A percentile compares a stretch with the other conserved stretches of the same genome.
These are phyloP conservation scores for Sphagnum magellanicum DNA, from an alignment of 228 moss, liverwort and hornwort genomes.

Conservation along the genomic window DNA sequence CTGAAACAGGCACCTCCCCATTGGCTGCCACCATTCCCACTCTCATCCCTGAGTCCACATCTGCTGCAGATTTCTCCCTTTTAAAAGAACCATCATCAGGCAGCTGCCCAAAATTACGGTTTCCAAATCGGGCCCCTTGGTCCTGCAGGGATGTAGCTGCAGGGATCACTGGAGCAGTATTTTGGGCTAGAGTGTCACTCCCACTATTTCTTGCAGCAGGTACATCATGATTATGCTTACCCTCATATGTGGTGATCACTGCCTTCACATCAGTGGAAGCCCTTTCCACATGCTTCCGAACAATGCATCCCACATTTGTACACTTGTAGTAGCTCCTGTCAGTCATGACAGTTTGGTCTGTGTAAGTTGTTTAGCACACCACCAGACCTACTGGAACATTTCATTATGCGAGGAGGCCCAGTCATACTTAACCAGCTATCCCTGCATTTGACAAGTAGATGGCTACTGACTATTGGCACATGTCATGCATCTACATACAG, in stretches of 20 bases:
- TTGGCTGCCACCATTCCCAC: slow-evolving; percentile 47
- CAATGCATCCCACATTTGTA: slow-evolving; percentile 81
- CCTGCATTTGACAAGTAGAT: background rate
- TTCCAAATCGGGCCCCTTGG: slow-evolving; percentile 55
- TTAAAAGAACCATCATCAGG: slow-evolving; percentile 49
- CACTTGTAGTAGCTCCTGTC: slow-evolving; percentile 99
- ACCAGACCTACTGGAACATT: slow-evolving; percentile 10
- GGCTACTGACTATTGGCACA: background rate
- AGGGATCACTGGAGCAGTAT: slow-evolving; percentile 25
- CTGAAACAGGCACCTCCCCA: slow-evolving; percentile 38
- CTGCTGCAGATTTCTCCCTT: slow-evolving; percentile 38
- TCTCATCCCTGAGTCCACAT: slow-evolving; percentile 82
- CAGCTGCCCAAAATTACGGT: slow-evolving; percentile 50
- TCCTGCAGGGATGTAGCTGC: slow-evolving; percentile 48
- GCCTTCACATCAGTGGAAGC: slow-evolving; percentile 92
- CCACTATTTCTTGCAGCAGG: slow-evolving; percentile 90
- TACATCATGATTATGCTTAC: slow-evolving; percentile 99
- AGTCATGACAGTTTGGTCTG: slow-evolving; percentile 1
- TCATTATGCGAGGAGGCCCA: background rate
- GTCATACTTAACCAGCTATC: background rate
- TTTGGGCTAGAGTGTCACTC: slow-evolving; percentile 70
- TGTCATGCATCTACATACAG: too few relatives aligned
- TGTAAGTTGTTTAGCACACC: background rate
- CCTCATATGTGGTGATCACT: slow-evolving; percentile 98
- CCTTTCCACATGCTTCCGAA: slow-evolving; percentile 97